A percentile compares a stretch with the other conserved stretches of the same genome.
phyloP scores from a whole-genome alignment of 768 basidiomycete genomes.

The Suillus cothurnatus region DNA sequence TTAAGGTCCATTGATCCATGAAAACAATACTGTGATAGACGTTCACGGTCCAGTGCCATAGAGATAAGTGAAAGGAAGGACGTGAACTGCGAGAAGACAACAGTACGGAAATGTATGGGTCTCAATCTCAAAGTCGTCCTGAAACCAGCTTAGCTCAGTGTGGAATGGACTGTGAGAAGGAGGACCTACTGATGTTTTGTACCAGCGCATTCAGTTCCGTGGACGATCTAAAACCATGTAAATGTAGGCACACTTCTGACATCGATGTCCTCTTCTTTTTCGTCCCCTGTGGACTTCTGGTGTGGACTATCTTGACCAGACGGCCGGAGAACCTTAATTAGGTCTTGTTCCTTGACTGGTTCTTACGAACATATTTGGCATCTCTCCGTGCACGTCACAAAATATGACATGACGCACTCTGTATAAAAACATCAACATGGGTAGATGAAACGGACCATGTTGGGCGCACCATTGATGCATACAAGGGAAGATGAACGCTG shows the following conservation, averaged over 20 bases:
- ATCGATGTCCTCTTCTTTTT: constrained; percentile 25
- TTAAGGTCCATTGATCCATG: constrained; percentile 93
- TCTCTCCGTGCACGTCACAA: constrained; percentile 66
- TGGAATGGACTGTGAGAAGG: neutral
- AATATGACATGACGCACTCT: constrained; percentile 83
- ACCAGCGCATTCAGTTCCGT: constrained; percentile 89
- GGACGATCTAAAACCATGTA: constrained; percentile 83
- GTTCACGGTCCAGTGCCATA: constrained; percentile 65
- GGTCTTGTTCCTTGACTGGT: constrained; percentile 63
- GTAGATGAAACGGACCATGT: neutral
- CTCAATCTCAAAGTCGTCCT: constrained; percentile 48
- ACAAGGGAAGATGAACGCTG: no score
- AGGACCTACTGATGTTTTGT: constrained; percentile 61
- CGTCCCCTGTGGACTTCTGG: constrained; percentile 18
- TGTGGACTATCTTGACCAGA: constrained; percentile 9
- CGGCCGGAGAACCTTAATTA: constrained; percentile 61
- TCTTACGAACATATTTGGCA: constrained; percentile 80
- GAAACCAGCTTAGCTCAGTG: constrained; percentile 3
- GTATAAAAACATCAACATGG: constrained; percentile 11
- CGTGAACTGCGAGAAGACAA: constrained; percentile 92
- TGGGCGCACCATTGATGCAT: no score
- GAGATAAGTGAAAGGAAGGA: constrained; percentile 86
- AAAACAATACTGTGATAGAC: constrained; percentile 72
- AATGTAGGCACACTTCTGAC: constrained; percentile 54
- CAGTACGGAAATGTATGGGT: constrained; percentile 78